These are phyloP conservation scores for Cyphellophora europaea DNA, from an alignment of 2,329 filamentous ascomycete species.

Conservation along the genomic window DNA sequence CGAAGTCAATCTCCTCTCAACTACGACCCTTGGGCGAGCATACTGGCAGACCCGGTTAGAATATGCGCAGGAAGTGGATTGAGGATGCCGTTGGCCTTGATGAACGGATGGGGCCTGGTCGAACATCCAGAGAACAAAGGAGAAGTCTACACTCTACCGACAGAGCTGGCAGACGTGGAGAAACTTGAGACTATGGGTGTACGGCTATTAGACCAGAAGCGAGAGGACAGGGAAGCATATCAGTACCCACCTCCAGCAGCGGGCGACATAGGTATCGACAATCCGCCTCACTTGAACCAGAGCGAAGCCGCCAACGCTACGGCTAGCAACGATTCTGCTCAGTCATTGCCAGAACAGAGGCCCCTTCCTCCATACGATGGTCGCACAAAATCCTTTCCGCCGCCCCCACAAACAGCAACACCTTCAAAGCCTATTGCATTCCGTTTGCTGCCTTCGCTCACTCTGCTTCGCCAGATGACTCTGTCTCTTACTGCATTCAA, in stretches of 20 bases:
- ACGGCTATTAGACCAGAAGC: slow-evolving; percentile 3
- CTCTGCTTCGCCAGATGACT: slow-evolving; percentile 3
- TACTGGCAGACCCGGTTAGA: slow-evolving; percentile 14
- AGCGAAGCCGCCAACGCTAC: slow-evolving; percentile 2
- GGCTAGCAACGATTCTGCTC: slow-evolving; percentile 1
- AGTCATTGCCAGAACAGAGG: background rate
- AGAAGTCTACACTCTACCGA: slow-evolving; percentile 12
- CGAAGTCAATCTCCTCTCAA: too few relatives aligned
- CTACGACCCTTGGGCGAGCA: slow-evolving; percentile 17
- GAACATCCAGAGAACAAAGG: slow-evolving; percentile 7
- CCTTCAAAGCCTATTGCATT: background rate
- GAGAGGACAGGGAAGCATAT: background rate
- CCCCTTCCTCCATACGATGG: background rate
- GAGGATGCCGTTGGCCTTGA: slow-evolving; percentile 11
- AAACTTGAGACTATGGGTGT: slow-evolving; percentile 7
- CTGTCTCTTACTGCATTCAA: background rate
- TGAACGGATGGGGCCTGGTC: slow-evolving; percentile 10
- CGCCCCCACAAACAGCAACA: background rate
- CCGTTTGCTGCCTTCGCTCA: background rate
- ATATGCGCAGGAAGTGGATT: slow-evolving; percentile 11
- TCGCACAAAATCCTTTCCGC: background rate
- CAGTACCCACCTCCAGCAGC: too few relatives aligned
- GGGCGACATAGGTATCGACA: background rate
- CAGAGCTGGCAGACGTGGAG: slow-evolving; percentile 13
- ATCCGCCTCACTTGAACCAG: background rate